phyloP scores from a whole-genome alignment of 768 basidiomycete genomes.

The Suillus variegatus region DNA sequence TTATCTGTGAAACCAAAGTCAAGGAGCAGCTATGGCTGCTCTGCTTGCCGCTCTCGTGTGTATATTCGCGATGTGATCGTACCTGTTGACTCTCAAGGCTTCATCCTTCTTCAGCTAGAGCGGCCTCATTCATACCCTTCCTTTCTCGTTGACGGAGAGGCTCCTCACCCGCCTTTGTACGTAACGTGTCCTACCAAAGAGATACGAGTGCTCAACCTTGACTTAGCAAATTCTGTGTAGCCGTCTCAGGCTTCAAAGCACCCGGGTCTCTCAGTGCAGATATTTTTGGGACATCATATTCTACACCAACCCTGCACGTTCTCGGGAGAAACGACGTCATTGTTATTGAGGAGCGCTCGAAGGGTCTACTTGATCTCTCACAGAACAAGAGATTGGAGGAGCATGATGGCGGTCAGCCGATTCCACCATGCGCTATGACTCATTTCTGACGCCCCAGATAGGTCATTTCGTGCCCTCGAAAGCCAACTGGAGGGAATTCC shows the following conservation, averaged over 20 bases:
- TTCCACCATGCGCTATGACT: not conserved
- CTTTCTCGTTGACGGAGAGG: slow-evolving; percentile 62
- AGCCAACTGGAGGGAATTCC: slow-evolving; percentile 73
- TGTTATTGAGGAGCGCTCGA: slow-evolving; percentile 69
- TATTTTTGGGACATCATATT: slow-evolving; percentile 52
- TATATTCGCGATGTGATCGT: slow-evolving; percentile 10
- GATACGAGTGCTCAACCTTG: not conserved
- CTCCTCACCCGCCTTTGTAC: slow-evolving; percentile 78
- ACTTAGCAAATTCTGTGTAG: slow-evolving; percentile 67
- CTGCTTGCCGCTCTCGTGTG: slow-evolving; percentile 69
- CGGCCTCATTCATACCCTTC: slow-evolving; percentile 51
- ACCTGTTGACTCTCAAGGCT: slow-evolving; percentile 7
- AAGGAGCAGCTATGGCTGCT: slow-evolving; percentile 78
- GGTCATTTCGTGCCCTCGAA: slow-evolving; percentile 87
- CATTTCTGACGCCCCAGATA: slow-evolving; percentile 26
- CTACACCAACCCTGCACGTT: slow-evolving; percentile 78
- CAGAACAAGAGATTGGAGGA: slow-evolving; percentile 63
- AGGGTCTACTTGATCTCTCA: slow-evolving; percentile 54
- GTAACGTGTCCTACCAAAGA: slow-evolving; percentile 18
- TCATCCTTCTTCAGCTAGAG: slow-evolving; percentile 45
- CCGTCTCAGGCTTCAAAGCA: slow-evolving; percentile 73
- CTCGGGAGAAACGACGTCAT: slow-evolving; percentile 78
- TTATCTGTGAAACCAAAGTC: slow-evolving; percentile 42
- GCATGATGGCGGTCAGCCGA: slow-evolving; percentile 73
- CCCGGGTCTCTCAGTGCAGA: slow-evolving; percentile 44